Evolutionary conservation across 306 rosid species (phyloP), one percentile per base, ranked within the genome.

Genomic region (Argentina anserina): DNA sequence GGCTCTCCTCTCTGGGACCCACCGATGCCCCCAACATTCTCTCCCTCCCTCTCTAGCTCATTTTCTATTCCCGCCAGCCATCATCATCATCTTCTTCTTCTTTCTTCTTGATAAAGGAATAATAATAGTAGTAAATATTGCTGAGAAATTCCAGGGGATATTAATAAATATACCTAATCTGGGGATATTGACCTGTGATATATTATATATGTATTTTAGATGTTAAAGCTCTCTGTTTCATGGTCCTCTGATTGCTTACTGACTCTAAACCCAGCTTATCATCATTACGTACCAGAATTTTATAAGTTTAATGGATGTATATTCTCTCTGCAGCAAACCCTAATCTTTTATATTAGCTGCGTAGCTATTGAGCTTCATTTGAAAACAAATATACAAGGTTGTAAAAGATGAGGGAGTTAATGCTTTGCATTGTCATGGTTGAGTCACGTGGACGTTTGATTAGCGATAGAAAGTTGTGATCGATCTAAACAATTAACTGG

Each of bases 381-480:
- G 0, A 14, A 3, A 49, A 13, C 20, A 33, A 23, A 25, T 40
- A 2, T 7, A 71, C 18, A 4, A 6, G 9, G n/a, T n/a, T n/a
- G 13, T 4, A 9, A 58, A 25, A 25, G 5, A 6, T 15, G 2
- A 9, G 28, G 17, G 28, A 28, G 20, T 75, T 50, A n/a, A n/a
- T 26, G 49, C 9, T 21, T 31, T 56, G 53, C 55, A 56, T 39
- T 82, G 82, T 82, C 86, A 78, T 82, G 78, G 82, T 74, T 82
- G 72, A 78, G 80, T 82, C 86, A 82, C 75, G 69, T 82, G 80
- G 65, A 82, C 82, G 86, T 78, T 78, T 64, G 82, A 59, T 82
- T 73, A 75, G 56, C 56, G 33, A 59, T 18, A 64, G 26, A 77
- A 61, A 74, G 23, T 6, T 7, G 65, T 0, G 65, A 60, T 60